phyloP scores from a whole-genome alignment of 192 early-diverging fungal genomes.

The Coemansia sp. region DNA sequence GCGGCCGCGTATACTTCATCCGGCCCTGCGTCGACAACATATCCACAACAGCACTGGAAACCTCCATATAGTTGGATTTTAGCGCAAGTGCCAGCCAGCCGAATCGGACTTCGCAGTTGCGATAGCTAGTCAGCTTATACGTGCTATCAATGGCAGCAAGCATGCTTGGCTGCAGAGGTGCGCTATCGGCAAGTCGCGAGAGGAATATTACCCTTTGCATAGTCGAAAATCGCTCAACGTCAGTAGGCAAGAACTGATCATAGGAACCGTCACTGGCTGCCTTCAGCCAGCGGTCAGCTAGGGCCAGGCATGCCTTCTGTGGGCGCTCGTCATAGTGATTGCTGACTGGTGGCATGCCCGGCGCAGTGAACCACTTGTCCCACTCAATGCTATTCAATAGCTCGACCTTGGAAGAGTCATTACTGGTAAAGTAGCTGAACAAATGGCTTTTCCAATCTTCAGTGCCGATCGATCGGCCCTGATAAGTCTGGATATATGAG shows the following conservation, averaged over 20 bases:
- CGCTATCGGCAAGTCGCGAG: conserved; percentile 65
- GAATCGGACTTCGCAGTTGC: conserved; percentile 85
- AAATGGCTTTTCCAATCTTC: conserved; percentile 84
- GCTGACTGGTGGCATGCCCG: conserved; percentile 87
- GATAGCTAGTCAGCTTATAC: conserved; percentile 67
- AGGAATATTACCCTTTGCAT: conserved; percentile 85
- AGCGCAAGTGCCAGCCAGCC: conserved; percentile 87
- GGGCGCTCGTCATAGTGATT: conserved; percentile 85
- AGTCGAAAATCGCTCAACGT: conserved; percentile 70
- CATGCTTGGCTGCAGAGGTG: conserved; percentile 59
- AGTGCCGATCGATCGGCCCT: conserved; percentile 86
- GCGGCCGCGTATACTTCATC: conserved; percentile 90
- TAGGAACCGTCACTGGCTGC: conserved; percentile 56
- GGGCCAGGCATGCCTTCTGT: conserved; percentile 72
- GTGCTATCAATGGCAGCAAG: conserved; percentile 68
- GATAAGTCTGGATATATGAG: conserved; percentile 77
- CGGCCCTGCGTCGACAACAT: conserved; percentile 88
- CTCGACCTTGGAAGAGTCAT: conserved; percentile 62
- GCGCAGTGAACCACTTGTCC: conserved; percentile 83
- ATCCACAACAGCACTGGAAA: conserved; percentile 70
- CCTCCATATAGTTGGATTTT: conserved; percentile 68
- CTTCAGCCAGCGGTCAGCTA: conserved; percentile 76
- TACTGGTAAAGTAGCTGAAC: conserved; percentile 72
- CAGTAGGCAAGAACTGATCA: conserved; percentile 59
- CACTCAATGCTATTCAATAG: conserved; percentile 84